phyloP scores from a whole-genome alignment of 2,329 filamentous ascomycete genomes.

The Verticillium klebahnii region DNA sequence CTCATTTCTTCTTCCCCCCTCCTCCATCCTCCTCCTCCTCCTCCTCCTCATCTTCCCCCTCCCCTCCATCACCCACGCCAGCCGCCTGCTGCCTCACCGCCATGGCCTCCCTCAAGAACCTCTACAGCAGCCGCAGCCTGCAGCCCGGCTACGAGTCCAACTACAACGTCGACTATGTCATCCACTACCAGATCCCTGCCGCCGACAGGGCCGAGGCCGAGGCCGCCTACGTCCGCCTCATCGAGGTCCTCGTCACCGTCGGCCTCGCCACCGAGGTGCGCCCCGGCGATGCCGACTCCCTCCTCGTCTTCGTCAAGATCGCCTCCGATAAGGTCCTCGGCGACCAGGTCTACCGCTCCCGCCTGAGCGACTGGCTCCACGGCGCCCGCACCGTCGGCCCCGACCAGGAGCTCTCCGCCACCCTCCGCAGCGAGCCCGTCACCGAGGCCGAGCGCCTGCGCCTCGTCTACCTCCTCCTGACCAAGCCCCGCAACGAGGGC shows the following conservation, averaged over 20 bases:
- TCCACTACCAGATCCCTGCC: conserved; percentile 69
- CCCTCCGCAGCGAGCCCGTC: conserved; percentile 69
- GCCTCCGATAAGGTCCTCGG: conserved; percentile 70
- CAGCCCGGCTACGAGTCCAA: conserved; percentile 11
- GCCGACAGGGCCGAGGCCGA: conserved; percentile 59
- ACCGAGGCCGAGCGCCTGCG: conserved; percentile 85
- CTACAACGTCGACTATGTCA: conserved; percentile 75
- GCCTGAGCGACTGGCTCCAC: conserved; percentile 91
- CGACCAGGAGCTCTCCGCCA: conserved; percentile 62
- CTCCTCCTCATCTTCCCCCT: not conserved
- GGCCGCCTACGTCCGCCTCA: conserved; percentile 71
- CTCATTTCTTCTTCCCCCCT: not conserved
- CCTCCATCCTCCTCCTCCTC: not conserved
- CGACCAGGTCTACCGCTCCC: conserved; percentile 77
- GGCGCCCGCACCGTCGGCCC: conserved; percentile 78
- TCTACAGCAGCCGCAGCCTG: conserved; percentile 10
- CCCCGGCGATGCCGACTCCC: conserved; percentile 66
- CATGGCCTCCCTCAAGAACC: conserved; percentile 11
- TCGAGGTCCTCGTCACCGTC: conserved; percentile 68
- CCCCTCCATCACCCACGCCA: not conserved
- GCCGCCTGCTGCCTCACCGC: conserved; percentile 6
- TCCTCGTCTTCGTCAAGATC: conserved; percentile 80
- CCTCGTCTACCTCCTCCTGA: conserved; percentile 82
- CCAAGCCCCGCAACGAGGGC: conserved; percentile 66
- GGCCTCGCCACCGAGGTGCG: conserved; percentile 89